Base-by-base conservation (phyloP, 2,329 filamentous ascomycete genomes). In the Fusarium camptoceras region DNA sequence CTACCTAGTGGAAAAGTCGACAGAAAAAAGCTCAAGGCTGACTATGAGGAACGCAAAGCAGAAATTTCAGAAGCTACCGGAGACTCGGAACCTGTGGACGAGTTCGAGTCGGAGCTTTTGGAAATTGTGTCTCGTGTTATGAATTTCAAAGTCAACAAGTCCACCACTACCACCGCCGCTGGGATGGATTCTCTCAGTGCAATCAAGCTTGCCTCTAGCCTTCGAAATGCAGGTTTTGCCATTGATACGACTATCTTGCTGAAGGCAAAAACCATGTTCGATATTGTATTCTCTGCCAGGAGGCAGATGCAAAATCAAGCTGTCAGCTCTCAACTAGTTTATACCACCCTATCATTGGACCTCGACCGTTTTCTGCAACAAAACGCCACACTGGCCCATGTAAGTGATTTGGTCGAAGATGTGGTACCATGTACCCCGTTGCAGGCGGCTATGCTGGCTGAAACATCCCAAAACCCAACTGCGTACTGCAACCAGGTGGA, bases 1-100 rank as follows among this genome's bases (percentile, higher is more conserved):
- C 82, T 97, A 22, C 84, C 94, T 4, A 97, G 94, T 1, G 94
- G 94, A 1, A 98, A 98, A 76, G 85, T 94, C 16, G 92, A 97
- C 74, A 89, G 89, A 54, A 91, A 89, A 72, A 80, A 78, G 15
- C 80, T 97, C 10, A 84, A 89, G 70, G 76, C 81, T 2, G 81
- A 87, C 10, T 92, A 79, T 42, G 61, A 74, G 27, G 47, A 64
- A 30, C 55, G 48, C 43, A 76, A 73, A 41, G 41, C 59, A 47
- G 34, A 51, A 8, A 50, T 64, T 11, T 43, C 44, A n/a, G 54
- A 58, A 16, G 43, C 64, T 8, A 8, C 25, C 27, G 22, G 39
- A 2, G 44, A 71, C 12, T 61, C 61, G 16, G 48, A 72, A 20
- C 70, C 75, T 31, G 22, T 55, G 5, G 68, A 75, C 20, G 68